These are phyloP conservation scores for Capsella bursapastoris DNA, from an alignment of 345 rosid genomes.

Conservation along the genomic window DNA sequence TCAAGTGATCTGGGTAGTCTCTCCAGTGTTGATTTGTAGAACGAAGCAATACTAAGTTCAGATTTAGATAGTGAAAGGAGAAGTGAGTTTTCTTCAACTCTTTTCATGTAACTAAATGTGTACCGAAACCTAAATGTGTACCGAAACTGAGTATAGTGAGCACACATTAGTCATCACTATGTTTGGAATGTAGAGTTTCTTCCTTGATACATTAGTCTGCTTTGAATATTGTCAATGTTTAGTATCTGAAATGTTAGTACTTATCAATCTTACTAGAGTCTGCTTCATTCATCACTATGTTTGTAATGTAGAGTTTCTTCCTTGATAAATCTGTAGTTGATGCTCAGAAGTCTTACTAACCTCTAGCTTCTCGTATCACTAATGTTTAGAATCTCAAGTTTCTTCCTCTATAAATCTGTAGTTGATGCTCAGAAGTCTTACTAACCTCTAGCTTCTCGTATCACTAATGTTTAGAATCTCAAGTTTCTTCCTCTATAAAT, in stretches of 20 bases:
- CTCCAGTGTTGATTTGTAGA: neutral
- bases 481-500: no score
- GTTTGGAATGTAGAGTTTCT: no score
- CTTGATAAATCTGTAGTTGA: neutral
- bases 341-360: neutral
- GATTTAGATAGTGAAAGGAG: neutral
- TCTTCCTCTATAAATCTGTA: neutral
- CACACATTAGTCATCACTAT: no score
- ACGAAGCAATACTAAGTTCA: neutral
- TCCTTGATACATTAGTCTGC: neutral
- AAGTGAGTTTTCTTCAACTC: neutral
- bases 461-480: no score
- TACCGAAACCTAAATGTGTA: no score
- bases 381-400: neutral
- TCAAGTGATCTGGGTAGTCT: neutral
- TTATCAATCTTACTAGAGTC: neutral
- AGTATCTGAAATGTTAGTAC: neutral
- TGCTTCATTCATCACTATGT: neutral
- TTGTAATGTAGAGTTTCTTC: neutral
- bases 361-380: no score
- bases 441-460: neutral
- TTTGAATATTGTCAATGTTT: neutral
- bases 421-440: neutral
- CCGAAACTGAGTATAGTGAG: no score
- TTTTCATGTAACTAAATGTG: no score